phyloP scores from a whole-genome alignment of 192 early-diverging fungal species.

The Backusella mclennaniae region DNA sequence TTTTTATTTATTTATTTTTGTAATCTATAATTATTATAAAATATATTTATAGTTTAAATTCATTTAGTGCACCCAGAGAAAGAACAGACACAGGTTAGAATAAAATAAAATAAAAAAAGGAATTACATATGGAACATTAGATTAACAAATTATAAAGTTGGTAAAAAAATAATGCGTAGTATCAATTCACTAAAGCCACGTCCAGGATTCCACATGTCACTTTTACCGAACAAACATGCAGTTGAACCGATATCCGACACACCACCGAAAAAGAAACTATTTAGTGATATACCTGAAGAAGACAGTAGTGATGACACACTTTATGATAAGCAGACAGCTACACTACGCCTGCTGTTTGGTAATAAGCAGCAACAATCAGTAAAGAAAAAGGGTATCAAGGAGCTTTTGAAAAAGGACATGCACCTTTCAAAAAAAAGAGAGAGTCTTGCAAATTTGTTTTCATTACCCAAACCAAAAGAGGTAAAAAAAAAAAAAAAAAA shows the following conservation, averaged over 20 bases:
- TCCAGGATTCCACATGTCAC: constrained; percentile 8
- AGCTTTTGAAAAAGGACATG: not conserved
- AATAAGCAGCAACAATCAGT: not conserved
- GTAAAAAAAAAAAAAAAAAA: not conserved
- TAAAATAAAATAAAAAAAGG: not conserved
- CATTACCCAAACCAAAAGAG: not conserved
- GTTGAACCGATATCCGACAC: constrained; percentile 9
- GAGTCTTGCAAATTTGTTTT: constrained; percentile 6
- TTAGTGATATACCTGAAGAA: not conserved
- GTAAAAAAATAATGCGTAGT: constrained; percentile 19
- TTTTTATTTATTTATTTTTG: not conserved
- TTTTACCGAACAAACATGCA: constrained; percentile 13
- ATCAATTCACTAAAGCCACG: constrained; percentile 10
- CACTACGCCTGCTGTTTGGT: not conserved
- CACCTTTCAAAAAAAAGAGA: not conserved
- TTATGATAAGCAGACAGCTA: not conserved
- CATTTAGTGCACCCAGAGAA: not conserved
- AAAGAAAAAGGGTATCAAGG: not conserved
- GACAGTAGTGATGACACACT: not conserved
- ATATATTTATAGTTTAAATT: not conserved
- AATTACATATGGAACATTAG: not conserved
- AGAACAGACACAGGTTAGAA: not conserved
- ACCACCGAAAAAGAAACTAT: constrained; percentile 6
- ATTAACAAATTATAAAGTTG: not conserved
- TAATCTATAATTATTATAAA: not conserved